These are phyloP conservation scores for Phytophthora niederhauseri DNA, from an alignment of 352 stramenopile genomes.

Conservation along the genomic window DNA sequence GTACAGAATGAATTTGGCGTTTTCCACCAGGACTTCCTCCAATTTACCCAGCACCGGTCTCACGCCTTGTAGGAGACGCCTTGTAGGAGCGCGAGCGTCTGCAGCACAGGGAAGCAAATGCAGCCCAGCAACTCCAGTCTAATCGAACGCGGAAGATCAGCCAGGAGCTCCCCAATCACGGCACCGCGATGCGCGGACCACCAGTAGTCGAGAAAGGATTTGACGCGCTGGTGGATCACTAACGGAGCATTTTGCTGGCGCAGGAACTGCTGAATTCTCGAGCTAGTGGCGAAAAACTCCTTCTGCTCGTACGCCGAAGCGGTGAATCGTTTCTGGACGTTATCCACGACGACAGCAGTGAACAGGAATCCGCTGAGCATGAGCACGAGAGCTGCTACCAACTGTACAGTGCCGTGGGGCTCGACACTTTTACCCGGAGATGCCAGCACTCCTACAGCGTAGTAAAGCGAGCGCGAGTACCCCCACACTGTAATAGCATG, in stretches of 20 bases:
- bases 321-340: neutral
- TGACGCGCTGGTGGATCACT: neutral
- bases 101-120: neutral
- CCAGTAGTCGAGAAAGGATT: slow-evolving; percentile 1
- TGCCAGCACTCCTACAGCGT: too few relatives aligned
- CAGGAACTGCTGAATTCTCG: neutral
- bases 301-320: neutral
- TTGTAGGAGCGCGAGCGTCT: neutral
- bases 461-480: too few relatives aligned
- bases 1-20: slow-evolving; percentile 1
- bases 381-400: too few relatives aligned
- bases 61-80: neutral
- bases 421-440: too few relatives aligned
- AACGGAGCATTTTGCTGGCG: neutral
- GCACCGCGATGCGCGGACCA: neutral
- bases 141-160: neutral
- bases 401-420: too few relatives aligned
- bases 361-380: too few relatives aligned
- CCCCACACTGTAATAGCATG: too few relatives aligned
- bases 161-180: neutral
- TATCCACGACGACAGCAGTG: too few relatives aligned
- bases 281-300: neutral
- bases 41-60: neutral
- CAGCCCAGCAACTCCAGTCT: neutral
- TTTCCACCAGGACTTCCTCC: neutral